phyloP scores from a whole-genome alignment of 2,329 filamentous ascomycete genomes.

The Fusarium sp. region DNA sequence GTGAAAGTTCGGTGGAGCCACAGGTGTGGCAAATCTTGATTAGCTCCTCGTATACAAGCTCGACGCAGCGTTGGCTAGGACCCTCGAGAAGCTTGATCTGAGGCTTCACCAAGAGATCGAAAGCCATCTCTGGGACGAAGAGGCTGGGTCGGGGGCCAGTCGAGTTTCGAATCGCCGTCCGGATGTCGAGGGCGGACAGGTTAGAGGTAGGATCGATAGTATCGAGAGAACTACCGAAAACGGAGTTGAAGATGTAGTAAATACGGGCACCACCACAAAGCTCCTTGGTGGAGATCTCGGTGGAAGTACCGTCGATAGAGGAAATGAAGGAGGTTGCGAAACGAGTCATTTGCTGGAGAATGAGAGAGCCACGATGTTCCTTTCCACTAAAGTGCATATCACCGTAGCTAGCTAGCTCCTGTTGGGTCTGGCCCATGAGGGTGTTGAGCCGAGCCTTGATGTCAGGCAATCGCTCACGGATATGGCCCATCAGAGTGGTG shows the following conservation, averaged over 20 bases:
- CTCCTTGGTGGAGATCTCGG: slow-evolving; percentile 98
- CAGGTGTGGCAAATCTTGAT: slow-evolving; percentile 99
- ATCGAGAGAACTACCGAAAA: slow-evolving; percentile 96
- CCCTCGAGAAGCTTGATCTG: slow-evolving; percentile 97
- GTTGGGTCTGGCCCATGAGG: slow-evolving; percentile 99
- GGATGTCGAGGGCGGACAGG: slow-evolving; percentile 91
- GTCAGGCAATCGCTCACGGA: slow-evolving; percentile 92
- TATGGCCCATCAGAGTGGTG: slow-evolving; percentile 93
- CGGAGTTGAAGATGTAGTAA: slow-evolving; percentile 99
- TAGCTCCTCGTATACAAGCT: slow-evolving; percentile 97
- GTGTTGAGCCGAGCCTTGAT: slow-evolving; percentile 99
- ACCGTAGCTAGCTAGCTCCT: slow-evolving; percentile 96
- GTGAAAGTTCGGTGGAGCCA: slow-evolving; percentile 89
- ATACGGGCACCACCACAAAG: slow-evolving; percentile 93
- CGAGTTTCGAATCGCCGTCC: slow-evolving; percentile 97
- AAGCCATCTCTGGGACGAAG: slow-evolving; percentile 97
- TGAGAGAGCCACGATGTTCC: slow-evolving; percentile 93
- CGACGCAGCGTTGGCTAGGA: slow-evolving; percentile 94
- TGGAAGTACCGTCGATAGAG: slow-evolving; percentile 97
- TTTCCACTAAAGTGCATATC: slow-evolving; percentile 98
- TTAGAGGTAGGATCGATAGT: slow-evolving; percentile 97
- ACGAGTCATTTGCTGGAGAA: slow-evolving; percentile 96
- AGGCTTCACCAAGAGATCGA: slow-evolving; percentile 96
- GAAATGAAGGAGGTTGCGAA: slow-evolving; percentile 98
- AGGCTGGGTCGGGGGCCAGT: slow-evolving; percentile 94